Conservation (phyloP, 2,329 filamentous ascomycete genomes). For the Phialophora verrucosa region DNA sequence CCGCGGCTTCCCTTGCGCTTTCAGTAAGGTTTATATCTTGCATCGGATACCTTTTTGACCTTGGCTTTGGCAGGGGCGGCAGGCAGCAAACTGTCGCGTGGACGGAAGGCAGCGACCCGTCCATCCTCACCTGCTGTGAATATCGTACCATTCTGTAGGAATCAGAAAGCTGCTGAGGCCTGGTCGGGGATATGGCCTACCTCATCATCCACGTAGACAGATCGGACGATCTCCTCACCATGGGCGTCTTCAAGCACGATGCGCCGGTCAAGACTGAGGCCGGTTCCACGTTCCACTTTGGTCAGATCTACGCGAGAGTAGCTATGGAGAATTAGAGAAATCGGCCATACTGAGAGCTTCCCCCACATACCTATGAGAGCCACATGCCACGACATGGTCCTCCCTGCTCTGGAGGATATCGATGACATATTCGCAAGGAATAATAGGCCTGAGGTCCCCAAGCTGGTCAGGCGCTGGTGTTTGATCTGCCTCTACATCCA, state of each 20-base stretch:
- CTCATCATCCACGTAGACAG: conserved; percentile 52
- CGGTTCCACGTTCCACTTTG: conserved; percentile 39
- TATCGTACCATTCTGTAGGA: conserved; percentile 46
- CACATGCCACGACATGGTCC: conserved; percentile 38
- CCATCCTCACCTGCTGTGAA: conserved; percentile 56
- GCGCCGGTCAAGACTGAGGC: conserved; percentile 49
- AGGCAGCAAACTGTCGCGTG: conserved; percentile 1
- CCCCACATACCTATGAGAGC: conserved; percentile 36
- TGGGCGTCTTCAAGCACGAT: conserved; percentile 55
- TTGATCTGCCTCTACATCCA: conserved; percentile 56
- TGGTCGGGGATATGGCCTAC: conserved; percentile 42
- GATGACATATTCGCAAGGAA: conserved; percentile 65
- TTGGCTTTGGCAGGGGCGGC: conserved; percentile 28
- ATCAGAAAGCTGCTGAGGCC: conserved; percentile 14
- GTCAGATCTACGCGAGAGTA: conserved; percentile 48
- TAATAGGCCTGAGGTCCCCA: conserved; percentile 61
- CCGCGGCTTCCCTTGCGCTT: not conserved
- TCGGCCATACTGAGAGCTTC: not conserved
- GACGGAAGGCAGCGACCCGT: conserved; percentile 32
- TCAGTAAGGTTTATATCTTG: conserved; percentile 38
- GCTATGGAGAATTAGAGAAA: conserved; percentile 21
- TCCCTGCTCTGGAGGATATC: conserved; percentile 51
- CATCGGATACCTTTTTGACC: conserved; percentile 29
- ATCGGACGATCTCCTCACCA: conserved; percentile 55
- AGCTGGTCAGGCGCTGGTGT: conserved; percentile 57